Evolutionary conservation across 2,329 filamentous ascomycete genomes (phyloP).

Genomic region (Mycogone perniciosa): DNA sequence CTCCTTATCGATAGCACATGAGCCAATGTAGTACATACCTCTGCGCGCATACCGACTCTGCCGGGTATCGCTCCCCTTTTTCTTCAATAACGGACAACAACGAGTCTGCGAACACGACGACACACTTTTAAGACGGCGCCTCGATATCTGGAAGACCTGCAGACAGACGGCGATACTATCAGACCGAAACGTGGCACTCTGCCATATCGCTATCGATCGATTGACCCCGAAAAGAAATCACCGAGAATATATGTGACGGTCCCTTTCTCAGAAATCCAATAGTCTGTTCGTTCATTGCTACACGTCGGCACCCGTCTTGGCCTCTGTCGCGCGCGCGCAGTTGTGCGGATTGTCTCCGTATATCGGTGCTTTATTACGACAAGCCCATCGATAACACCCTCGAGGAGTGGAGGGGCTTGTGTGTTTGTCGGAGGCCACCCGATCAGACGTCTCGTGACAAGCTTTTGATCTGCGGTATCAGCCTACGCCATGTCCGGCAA

Average conservation of each 20-base stretch:
- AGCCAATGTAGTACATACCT: background rate
- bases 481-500: conserved; percentile 43
- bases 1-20: conserved; percentile 10
- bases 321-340: no score
- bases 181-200: background rate
- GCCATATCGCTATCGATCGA: conserved; percentile 6
- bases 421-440: background rate
- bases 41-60: conserved; percentile 10
- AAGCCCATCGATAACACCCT: no score
- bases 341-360: no score
- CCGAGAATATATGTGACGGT: conserved; percentile 1
- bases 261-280: background rate
- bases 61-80: conserved; percentile 6
- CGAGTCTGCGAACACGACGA: background rate
- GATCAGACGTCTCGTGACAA: background rate
- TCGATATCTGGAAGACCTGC: background rate
- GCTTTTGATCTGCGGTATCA: conserved; percentile 6
- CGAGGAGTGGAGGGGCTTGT: background rate
- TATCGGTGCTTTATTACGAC: no score
- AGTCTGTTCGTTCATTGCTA: no score
- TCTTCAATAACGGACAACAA: background rate
- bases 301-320: no score
- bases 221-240: background rate
- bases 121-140: background rate
- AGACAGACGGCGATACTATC: background rate